phyloP scores from a whole-genome alignment of 371 early-diverging fungal species.

The Circinella umbellata region DNA sequence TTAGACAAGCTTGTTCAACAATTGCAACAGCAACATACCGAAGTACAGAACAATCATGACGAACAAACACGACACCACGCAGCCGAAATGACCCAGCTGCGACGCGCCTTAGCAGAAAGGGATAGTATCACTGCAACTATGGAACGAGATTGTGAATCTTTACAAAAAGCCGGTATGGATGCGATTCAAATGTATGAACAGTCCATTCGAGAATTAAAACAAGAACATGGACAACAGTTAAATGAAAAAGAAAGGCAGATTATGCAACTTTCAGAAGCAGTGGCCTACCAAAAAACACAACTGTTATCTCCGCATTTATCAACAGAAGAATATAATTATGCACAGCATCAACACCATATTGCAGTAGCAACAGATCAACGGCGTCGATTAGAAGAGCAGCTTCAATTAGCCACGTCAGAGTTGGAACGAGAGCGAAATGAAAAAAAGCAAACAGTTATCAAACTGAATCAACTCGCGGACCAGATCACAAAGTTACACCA shows the following conservation, averaged over 20 bases:
- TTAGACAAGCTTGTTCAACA: conserved; percentile 25
- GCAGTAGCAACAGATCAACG: conserved; percentile 13
- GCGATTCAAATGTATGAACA: conserved; percentile 35
- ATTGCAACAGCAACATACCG: conserved; percentile 16
- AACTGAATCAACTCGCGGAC: conserved; percentile 35
- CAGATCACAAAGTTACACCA: conserved; percentile 41
- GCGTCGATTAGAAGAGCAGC: conserved; percentile 48
- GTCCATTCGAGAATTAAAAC: conserved; percentile 21
- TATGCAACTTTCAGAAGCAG: not conserved
- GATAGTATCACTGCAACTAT: conserved; percentile 30
- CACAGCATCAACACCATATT: not conserved
- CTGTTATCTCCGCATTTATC: no score
- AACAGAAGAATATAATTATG: not conserved
- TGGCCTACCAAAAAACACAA: no score
- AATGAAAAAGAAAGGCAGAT: conserved; percentile 17
- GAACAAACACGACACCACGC: conserved; percentile 24
- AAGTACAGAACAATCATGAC: conserved; percentile 21
- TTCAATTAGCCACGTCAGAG: conserved; percentile 44
- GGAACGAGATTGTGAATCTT: conserved; percentile 44
- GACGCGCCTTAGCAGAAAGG: conserved; percentile 31
- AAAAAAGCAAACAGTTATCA: conserved; percentile 28
- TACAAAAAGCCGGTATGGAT: conserved; percentile 33
- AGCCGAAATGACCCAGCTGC: conserved; percentile 29
- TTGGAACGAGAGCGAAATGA: conserved; percentile 41
- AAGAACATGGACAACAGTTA: conserved; percentile 15